Conservation (phyloP, 176 grass and related monocot species). For the Lolium perenne region DNA sequence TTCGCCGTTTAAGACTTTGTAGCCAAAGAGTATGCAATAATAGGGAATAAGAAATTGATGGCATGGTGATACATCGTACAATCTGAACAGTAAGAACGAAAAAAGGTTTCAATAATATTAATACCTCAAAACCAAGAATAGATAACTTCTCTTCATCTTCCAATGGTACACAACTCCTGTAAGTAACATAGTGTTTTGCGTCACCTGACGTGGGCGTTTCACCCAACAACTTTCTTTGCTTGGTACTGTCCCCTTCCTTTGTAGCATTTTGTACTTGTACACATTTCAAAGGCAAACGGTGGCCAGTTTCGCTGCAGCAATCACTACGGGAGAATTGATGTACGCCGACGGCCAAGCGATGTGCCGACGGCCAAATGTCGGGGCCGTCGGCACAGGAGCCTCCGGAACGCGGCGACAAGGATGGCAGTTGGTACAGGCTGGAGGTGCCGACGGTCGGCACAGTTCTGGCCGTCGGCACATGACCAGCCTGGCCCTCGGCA, state of each 20-base stretch:
- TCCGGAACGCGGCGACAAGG: too few relatives aligned
- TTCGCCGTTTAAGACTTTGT: neutral
- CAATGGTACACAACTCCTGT: conserved; percentile 85
- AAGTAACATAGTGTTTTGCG: conserved; percentile 70
- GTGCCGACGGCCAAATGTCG: too few relatives aligned
- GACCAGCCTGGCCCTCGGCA: too few relatives aligned
- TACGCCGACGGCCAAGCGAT: too few relatives aligned
- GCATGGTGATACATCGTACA: neutral
- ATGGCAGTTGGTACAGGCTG: too few relatives aligned
- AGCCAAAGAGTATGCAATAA: neutral
- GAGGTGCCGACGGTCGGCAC: too few relatives aligned
- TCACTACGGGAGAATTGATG: too few relatives aligned
- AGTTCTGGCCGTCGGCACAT: too few relatives aligned
- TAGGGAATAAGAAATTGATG: conserved; percentile 31
- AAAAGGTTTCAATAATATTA: conserved; percentile 11
- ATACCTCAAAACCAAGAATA: conserved; percentile 96
- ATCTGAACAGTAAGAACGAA: conserved; percentile 26
- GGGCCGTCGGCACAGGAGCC: too few relatives aligned
- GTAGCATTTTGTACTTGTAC: conserved; percentile 49
- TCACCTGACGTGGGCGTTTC: conserved; percentile 42
- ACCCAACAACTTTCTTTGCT: conserved; percentile 74
- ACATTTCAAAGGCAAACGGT: conserved; percentile 91
- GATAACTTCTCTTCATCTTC: conserved; percentile 81
- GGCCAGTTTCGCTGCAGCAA: conserved; percentile 91
- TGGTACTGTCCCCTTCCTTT: conserved; percentile 62